Percentiles rank a stretch among this genome's conserved stretches.
Evolutionary conservation across 331 rosid genomes (phyloP).

Genomic region (Rhamnella rubrinervis): DNA sequence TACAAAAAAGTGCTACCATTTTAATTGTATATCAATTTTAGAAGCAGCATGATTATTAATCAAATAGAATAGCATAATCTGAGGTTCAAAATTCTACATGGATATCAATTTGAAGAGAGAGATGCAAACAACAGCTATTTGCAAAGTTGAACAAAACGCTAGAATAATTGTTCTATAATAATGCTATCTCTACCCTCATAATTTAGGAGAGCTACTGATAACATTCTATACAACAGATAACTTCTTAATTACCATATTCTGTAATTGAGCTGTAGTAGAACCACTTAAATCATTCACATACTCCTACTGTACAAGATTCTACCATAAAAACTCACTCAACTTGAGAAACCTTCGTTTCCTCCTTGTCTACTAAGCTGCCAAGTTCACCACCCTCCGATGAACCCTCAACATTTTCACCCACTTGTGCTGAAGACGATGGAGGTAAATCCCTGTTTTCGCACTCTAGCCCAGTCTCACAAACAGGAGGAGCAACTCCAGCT

Average conservation of each 20-base stretch:
- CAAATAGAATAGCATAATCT: too few species aligned
- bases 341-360: conserved; percentile 3
- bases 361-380: conserved; percentile 14
- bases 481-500: conserved; percentile 13
- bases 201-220: background rate
- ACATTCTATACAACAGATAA: background rate
- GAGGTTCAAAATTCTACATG: too few species aligned
- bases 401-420: conserved; percentile 1
- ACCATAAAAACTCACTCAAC: conserved; percentile 11
- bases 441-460: conserved; percentile 32
- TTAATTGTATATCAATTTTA: too few species aligned
- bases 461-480: conserved; percentile 22
- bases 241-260: conserved; percentile 1
- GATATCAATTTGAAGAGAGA: too few species aligned
- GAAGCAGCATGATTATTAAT: too few species aligned
- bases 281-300: conserved; percentile 15
- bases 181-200: background rate
- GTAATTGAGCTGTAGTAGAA: background rate
- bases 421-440: conserved; percentile 14
- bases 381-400: conserved; percentile 11
- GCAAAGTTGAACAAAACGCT: too few species aligned
- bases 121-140: too few species aligned
- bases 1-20: too few species aligned
- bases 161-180: background rate
- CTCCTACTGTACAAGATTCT: conserved; percentile 36